Base-by-base conservation (phyloP, 2,329 filamentous ascomycete genomes). In the Penicillium thymicola region DNA sequence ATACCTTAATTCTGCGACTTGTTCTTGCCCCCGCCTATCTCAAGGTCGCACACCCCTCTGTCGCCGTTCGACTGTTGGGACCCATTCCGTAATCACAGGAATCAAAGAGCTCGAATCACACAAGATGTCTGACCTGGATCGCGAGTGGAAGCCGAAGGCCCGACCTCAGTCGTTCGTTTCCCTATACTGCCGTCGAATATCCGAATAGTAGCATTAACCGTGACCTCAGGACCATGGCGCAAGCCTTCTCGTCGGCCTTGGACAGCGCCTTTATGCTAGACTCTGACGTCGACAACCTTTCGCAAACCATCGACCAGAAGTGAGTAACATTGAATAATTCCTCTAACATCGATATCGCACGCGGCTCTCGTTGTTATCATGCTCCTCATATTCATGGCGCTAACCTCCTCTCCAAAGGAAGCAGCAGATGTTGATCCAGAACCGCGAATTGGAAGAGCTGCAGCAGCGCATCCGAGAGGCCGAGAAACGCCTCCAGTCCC, bases 211-310 rank as follows among this genome's bases (percentile, higher is more conserved):
- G 54, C 40, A 54, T 66, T 72, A 54, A 70, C 65, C 55, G 60
- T 63, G 44, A 57, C 45, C 52, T 58, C 75, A 96, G 92, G 62
- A 94, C 90, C 59, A 86, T 96, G 75, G 92, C 92, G 52, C 88
- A 86, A 67, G 90, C 89, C 71, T 96, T 97, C 77, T 93, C 91
- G 58, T 81, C 86, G 43, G 90, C 93, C 72, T 81, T 97, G 59
- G 89, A 93, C 79, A 88, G 91, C 72, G 88, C 95, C 66, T 97
- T 97, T 79, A 88, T 89, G 69, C 87, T 97, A 70, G 90, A 94
- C 66, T 88, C 86, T 74, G 88, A 87, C 65, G 75, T 94, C 57
- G 85, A 88, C 68, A 83, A 88, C 60, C 82, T 96, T 36, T 85
- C 89, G 68, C 82, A 88, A 72, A 85, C 89, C 64, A 85, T 96